Conservation (phyloP, 1,139 yeast species). For the Taphrina populina region DNA sequence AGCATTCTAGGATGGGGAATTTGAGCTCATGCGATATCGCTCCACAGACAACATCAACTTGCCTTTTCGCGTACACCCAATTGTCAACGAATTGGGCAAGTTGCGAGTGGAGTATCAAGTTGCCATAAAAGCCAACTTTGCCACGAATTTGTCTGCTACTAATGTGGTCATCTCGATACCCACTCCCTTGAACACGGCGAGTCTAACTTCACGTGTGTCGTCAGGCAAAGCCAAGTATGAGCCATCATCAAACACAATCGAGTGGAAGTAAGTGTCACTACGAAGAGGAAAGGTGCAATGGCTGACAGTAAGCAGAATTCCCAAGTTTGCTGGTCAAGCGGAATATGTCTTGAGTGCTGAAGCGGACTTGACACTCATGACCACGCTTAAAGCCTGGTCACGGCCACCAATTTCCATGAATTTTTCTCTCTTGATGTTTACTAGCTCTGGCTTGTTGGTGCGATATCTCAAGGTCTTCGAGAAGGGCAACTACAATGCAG, state of each 20-base stretch:
- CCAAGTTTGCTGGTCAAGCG: conserved; percentile 65
- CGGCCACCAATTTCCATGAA: conserved; percentile 75
- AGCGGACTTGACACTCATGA: conserved; percentile 49
- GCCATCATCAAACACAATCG: conserved; percentile 62
- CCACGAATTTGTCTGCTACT: conserved; percentile 62
- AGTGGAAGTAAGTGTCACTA: conserved; percentile 53
- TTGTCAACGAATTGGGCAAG: conserved; percentile 56
- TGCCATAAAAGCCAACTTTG: conserved; percentile 61
- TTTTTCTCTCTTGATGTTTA: conserved; percentile 72
- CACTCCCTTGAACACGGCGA: conserved; percentile 63
- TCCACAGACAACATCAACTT: conserved; percentile 59
- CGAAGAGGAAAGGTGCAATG: background rate
- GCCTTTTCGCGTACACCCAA: conserved; percentile 72
- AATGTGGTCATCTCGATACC: conserved; percentile 67
- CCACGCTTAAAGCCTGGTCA: conserved; percentile 54
- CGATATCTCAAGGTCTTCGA: conserved; percentile 71
- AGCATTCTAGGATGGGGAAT: conserved; percentile 66
- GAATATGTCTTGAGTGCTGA: conserved; percentile 59
- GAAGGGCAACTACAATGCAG: conserved; percentile 62
- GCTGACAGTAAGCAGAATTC: conserved; percentile 46
- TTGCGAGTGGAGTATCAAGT: conserved; percentile 58
- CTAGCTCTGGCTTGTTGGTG: conserved; percentile 74
- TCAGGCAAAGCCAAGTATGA: conserved; percentile 69
- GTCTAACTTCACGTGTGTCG: conserved; percentile 50
- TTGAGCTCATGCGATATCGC: conserved; percentile 79